These are phyloP conservation scores for Eragrostis tef DNA, from an alignment of 202 grass and related monocot species.

Conservation along the genomic window DNA sequence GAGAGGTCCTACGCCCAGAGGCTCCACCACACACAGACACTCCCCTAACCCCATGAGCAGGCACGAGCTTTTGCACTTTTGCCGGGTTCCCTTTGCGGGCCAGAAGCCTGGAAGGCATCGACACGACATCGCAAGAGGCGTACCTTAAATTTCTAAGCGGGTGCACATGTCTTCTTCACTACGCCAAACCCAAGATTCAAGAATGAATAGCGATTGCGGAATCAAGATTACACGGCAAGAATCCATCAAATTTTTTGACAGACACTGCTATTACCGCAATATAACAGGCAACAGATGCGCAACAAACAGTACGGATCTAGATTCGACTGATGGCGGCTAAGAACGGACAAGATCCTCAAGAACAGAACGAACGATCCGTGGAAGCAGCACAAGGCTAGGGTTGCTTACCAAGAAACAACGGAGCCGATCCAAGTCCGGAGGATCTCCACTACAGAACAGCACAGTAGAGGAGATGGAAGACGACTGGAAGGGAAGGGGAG, in stretches of 20 bases:
- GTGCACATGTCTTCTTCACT: not conserved
- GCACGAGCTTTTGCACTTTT: conserved; percentile 12
- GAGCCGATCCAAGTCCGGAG: not conserved
- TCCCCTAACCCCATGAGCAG: not conserved
- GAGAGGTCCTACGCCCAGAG: conserved; percentile 5
- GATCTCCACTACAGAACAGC: not conserved
- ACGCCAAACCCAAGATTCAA: not conserved
- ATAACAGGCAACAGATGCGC: not conserved
- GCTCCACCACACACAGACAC: not conserved
- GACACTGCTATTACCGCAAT: not conserved
- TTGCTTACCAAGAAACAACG: not conserved
- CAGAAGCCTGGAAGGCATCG: not conserved
- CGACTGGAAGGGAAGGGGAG: not conserved
- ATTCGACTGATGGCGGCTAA: not conserved
- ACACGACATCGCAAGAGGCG: not conserved
- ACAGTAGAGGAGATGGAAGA: too few relatives aligned
- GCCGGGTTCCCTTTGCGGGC: not conserved
- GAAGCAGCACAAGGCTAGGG: not conserved
- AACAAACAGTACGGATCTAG: not conserved
- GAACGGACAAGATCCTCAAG: not conserved
- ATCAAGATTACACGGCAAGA: not conserved
- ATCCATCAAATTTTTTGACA: not conserved
- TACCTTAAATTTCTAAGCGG: not conserved
- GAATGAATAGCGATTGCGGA: not conserved
- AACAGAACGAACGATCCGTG: not conserved